phyloP scores from a whole-genome alignment of 352 stramenopile species.

The Phytophthora brassicae region DNA sequence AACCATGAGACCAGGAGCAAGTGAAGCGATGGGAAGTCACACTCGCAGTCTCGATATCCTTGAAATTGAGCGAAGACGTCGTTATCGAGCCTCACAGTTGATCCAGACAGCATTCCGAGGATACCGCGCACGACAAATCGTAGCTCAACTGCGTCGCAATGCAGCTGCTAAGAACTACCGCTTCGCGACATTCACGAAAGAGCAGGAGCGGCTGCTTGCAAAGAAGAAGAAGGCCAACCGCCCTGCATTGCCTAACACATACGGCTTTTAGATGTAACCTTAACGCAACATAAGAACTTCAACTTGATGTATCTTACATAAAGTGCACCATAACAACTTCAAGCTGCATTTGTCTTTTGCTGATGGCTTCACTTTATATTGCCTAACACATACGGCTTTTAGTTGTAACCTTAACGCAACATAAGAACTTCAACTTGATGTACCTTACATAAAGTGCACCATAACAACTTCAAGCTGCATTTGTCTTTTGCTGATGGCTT shows the following conservation, averaged over 20 bases:
- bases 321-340: constrained; percentile 2
- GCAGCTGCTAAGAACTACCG: constrained; percentile 21
- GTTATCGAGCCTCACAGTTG: constrained; percentile 37
- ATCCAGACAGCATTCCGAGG: constrained; percentile 52
- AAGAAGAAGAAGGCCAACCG: constrained; percentile 28
- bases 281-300: constrained; percentile 4
- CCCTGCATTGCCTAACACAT: constrained; percentile 37
- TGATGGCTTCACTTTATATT: constrained; percentile 38
- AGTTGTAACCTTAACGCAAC: constrained; percentile 1
- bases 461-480: constrained; percentile 8
- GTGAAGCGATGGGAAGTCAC: neutral
- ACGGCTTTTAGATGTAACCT: constrained; percentile 48
- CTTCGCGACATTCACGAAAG: constrained; percentile 1
- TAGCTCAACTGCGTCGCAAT: constrained; percentile 41
- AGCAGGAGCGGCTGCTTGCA: constrained; percentile 23
- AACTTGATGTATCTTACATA: constrained; percentile 1
- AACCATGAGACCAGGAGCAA: neutral
- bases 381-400: constrained; percentile 53
- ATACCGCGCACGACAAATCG: constrained; percentile 43
- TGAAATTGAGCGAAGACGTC: constrained; percentile 27
- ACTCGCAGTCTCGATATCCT: neutral
- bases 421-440: constrained; percentile 8
- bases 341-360: no score
- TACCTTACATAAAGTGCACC: neutral
- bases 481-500: no score